Percentiles rank a stretch among this genome's conserved stretches.
Evolutionary conservation across 306 rosid species (phyloP).

Genomic region (Prunus persica): Prunus_persica_NCBIv2 NC_034012.1:16118001-16118500

Average conservation of each 20-base stretch:
- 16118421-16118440: neutral
- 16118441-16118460: neutral
- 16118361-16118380: neutral
- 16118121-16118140: constrained; percentile 98
- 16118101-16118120: constrained; percentile 92
- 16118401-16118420: neutral
- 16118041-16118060: constrained; percentile 74
- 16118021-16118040: neutral
- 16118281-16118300: neutral
- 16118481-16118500: neutral
- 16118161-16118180: constrained; percentile 5
- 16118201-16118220: constrained; percentile 5
- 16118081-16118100: constrained; percentile 95
- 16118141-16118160: constrained; percentile 91
- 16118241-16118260: neutral
- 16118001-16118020: neutral
- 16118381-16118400: neutral
- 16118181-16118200: neutral
- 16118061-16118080: constrained; percentile 94
- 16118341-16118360: neutral
- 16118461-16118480: neutral
- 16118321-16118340: neutral
- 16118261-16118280: neutral
- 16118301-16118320: neutral
- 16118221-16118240: neutral